Percentiles rank a stretch among this genome's conserved stretches.
phyloP scores from a whole-genome alignment of 257 asterid species.

The Solanum microdontum region DNA sequence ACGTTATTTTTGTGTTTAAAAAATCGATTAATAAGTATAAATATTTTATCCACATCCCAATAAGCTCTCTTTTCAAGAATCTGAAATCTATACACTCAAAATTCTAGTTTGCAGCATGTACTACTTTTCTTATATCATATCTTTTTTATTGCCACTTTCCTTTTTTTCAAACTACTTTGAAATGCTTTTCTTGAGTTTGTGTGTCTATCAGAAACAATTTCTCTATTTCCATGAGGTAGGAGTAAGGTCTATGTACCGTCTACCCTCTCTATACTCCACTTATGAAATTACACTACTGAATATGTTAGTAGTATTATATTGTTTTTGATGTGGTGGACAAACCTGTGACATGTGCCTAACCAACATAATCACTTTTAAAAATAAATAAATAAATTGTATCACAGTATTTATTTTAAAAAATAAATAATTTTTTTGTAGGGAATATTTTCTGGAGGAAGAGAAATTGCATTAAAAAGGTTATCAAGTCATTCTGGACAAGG shows the following conservation, averaged over 20 bases:
- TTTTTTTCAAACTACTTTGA: neutral
- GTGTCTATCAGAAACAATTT: neutral
- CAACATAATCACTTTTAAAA: neutral
- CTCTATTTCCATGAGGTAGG: neutral
- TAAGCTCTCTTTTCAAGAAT: neutral
- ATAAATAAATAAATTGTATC: neutral
- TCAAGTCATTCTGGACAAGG: constrained; percentile 1
- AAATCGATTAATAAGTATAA: neutral
- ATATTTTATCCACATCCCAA: neutral
- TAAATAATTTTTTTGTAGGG: neutral
- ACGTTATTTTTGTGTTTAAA: neutral
- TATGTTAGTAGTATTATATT: neutral
- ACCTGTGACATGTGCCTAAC: neutral
- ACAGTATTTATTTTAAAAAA: neutral
- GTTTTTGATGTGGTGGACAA: neutral
- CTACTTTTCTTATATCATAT: too few species aligned
- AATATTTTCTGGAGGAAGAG: neutral
- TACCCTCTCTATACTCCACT: too few species aligned
- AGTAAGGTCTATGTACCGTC: neutral
- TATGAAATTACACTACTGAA: too few species aligned
- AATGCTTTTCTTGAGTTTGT: neutral
- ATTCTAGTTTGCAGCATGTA: neutral
- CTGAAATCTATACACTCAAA: neutral
- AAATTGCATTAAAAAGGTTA: neutral
- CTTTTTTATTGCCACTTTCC: too few species aligned